Evolutionary conservation across 352 stramenopile genomes (phyloP), one percentile per base, ranked within the genome.

Genomic region (Pythium rishiriense): DNA sequence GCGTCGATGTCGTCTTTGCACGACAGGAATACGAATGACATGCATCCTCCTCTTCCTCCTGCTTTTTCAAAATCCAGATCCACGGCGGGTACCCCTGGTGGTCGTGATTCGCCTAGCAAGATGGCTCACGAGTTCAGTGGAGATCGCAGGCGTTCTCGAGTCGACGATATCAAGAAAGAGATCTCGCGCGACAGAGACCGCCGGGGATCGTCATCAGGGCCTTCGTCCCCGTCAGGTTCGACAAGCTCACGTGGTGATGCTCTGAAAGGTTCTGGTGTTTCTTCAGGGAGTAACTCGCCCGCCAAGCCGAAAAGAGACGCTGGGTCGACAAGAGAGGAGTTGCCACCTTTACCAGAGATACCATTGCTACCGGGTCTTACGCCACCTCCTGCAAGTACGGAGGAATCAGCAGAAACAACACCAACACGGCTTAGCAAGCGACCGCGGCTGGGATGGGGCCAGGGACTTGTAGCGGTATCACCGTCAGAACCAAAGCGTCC

Each of bases 391-490:
- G 29, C 63, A 4, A 58, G 9, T n/a, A 1, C 42, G 7, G 42
- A 58, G 11, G 74, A 75, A 26, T 62, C 68, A 4, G 50, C 54
- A 0, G 66, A 71, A 46, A 66, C 64, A 12, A 85, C 76, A 6
- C 69, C 75, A 24, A 88, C 80, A 15, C 86, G 86, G 45, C 58
- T 69, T 6, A 75, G 65, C 22, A 86, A 93, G 29, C 75, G 87
- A 15, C 83, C 84, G 29, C 75, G 87, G 11, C 64, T 96, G 19
- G 87, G 85, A 19, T 96, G 87, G 87, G 87, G 87, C 3, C 87
- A 96, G 74, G 87, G 87, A 12, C 69, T 96, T n/a, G 76, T 91
- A 4, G 79, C 80, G 1, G 68, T 76, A 3, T 93, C 79, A 25
- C 78, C 80, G 28, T 79, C 79, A 33, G 72, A 85, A 54, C 64